These are phyloP conservation scores for Plasmodium berghei DNA, from an alignment of 169 alveolate species.

Conservation along the genomic window DNA sequence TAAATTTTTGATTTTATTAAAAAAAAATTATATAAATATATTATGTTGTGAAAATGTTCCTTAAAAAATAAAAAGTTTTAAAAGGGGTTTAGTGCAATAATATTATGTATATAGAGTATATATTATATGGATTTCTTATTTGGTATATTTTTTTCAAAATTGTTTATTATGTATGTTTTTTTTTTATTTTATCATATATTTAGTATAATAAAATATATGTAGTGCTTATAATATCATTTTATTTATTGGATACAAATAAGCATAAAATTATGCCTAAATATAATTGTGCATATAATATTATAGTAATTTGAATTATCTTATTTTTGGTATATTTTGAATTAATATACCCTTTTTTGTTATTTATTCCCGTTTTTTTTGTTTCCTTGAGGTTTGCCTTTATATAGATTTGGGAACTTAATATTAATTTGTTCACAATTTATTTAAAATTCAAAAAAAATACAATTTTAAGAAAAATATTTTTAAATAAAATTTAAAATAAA, in stretches of 20 bases:
- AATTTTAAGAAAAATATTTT: no score
- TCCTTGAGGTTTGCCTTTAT: no score
- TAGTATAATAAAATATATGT: neutral
- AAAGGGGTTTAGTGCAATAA: conserved; percentile 18
- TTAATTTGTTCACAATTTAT: no score
- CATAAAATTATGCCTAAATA: no score
- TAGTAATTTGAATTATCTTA: no score
- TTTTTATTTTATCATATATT: neutral
- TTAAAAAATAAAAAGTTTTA: conserved; percentile 22
- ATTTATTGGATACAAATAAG: neutral
- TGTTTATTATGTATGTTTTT: neutral
- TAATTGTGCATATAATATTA: no score
- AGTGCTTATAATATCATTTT: conserved; percentile 1
- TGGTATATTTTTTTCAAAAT: neutral
- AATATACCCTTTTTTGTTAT: no score
- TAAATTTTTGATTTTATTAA: neutral
- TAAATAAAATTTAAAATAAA: no score
- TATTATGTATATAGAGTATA: neutral
- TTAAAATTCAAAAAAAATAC: no score
- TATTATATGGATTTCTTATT: neutral
- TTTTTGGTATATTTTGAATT: no score
- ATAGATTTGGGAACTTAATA: no score
- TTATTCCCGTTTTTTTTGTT: no score
- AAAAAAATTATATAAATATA: neutral
- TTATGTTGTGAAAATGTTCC: neutral